phyloP scores from a whole-genome alignment of 2,329 filamentous ascomycete species.

The Paecilomyces sp. region DNA sequence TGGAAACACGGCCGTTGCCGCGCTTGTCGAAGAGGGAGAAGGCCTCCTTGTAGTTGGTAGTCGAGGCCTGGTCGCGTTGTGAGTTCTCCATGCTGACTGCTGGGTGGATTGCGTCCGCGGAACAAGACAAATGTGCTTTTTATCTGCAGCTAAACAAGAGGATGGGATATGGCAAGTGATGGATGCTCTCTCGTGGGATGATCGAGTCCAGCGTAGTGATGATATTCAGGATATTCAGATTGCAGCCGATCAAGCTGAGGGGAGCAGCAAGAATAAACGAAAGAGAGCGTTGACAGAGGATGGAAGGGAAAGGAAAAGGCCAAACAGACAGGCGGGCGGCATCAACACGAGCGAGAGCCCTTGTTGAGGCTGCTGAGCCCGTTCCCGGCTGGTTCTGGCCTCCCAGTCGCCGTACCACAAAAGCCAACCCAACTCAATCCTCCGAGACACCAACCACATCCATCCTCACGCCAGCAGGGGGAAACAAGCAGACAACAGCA shows the following conservation, averaged over 20 bases:
- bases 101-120: conserved; percentile 17
- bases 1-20: conserved; percentile 82
- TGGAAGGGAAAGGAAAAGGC: neutral
- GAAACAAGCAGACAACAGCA: neutral
- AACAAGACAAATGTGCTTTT: neutral
- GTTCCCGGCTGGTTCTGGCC: neutral
- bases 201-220: neutral
- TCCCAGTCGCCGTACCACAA: neutral
- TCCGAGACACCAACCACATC: neutral
- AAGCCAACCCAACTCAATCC: neutral
- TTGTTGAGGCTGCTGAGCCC: conserved; percentile 2
- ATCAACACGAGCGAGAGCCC: neutral
- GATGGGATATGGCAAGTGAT: neutral
- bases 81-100: conserved; percentile 13
- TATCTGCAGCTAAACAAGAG: neutral
- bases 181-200: neutral
- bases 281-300: neutral
- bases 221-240: neutral
- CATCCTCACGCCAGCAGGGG: neutral
- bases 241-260: neutral
- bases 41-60: conserved; percentile 99
- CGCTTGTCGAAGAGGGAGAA: conserved; percentile 99
- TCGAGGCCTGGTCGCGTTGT: conserved; percentile 46
- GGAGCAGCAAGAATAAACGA: conserved; percentile 3
- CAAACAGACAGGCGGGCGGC: neutral